phyloP scores from a whole-genome alignment of 2,329 filamentous ascomycete species.

The Cordyceps cateniannulata region DNA sequence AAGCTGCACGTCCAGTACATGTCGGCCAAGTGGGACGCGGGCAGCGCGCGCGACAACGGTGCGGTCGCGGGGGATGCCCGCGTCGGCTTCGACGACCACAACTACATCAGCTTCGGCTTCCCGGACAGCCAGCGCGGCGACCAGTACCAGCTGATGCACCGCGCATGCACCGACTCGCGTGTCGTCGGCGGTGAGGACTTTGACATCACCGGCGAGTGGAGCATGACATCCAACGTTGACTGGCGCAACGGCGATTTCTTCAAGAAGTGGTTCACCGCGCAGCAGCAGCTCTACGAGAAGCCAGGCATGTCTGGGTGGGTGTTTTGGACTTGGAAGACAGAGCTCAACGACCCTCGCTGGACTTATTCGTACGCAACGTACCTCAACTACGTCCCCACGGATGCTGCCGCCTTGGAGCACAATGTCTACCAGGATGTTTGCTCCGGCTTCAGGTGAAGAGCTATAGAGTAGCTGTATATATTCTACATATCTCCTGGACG shows the following conservation, averaged over 20 bases:
- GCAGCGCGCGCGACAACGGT: conserved; percentile 20
- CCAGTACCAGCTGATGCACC: conserved; percentile 19
- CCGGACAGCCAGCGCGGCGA: conserved; percentile 13
- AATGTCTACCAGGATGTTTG: conserved; percentile 23
- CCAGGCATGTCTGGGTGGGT: conserved; percentile 43
- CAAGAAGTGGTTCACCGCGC: conserved; percentile 48
- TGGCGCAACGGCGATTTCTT: conserved; percentile 42
- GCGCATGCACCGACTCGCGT: conserved; percentile 39
- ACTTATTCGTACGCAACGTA: conserved; percentile 22
- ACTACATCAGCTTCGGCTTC: conserved; percentile 31
- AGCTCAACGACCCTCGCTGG: conserved; percentile 25
- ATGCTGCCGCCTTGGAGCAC: conserved; percentile 19
- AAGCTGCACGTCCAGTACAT: conserved; percentile 40
- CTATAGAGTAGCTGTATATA: not conserved
- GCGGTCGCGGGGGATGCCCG: conserved; percentile 32
- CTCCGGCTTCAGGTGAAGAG: conserved; percentile 7
- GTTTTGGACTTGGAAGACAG: conserved; percentile 54
- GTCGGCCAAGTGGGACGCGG: conserved; percentile 47
- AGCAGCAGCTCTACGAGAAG: conserved; percentile 48
- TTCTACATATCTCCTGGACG: not conserved
- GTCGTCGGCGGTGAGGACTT: conserved; percentile 26
- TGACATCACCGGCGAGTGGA: conserved; percentile 53
- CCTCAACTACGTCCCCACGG: conserved; percentile 18
- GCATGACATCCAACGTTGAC: conserved; percentile 41
- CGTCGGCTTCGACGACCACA: conserved; percentile 50